These are phyloP conservation scores for Entomortierella chlamydospora DNA, from an alignment of 192 early-diverging fungal species.

Conservation along the genomic window DNA sequence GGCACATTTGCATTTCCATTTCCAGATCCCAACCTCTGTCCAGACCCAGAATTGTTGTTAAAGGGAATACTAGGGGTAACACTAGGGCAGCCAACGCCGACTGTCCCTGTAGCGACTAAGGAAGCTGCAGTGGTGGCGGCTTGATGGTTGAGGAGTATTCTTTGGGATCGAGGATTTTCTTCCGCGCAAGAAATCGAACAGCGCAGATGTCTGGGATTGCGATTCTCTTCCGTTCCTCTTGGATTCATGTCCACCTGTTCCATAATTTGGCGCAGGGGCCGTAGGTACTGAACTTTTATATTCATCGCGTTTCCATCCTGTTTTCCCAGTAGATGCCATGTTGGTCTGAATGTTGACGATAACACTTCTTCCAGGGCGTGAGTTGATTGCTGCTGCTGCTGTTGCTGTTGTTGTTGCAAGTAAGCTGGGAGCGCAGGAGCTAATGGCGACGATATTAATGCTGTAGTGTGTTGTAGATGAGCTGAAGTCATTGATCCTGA, in stretches of 20 bases:
- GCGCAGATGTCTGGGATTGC: background rate
- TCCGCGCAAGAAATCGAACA: constrained; percentile 39
- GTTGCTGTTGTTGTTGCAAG: constrained; percentile 1
- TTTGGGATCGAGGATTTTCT: constrained; percentile 24
- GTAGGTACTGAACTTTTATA: constrained; percentile 9
- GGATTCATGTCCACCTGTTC: background rate
- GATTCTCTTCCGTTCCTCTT: background rate
- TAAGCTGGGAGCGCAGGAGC: background rate
- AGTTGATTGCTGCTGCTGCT: background rate
- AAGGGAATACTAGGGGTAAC: background rate
- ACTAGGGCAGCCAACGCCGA: background rate
- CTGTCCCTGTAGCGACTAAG: background rate
- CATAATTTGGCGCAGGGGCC: constrained; percentile 2
- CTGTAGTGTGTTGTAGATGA: background rate
- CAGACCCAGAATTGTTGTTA: background rate
- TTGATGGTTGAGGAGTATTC: constrained; percentile 6
- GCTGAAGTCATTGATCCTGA: constrained; percentile 19
- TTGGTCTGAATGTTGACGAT: constrained; percentile 5
- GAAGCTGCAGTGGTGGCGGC: constrained; percentile 1
- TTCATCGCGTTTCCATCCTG: constrained; percentile 39
- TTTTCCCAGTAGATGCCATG: constrained; percentile 7
- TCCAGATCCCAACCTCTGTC: background rate
- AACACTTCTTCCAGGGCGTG: background rate
- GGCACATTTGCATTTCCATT: background rate
- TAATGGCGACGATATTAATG: background rate